A percentile compares a stretch with the other conserved stretches of the same genome.
phyloP scores from a whole-genome alignment of 2,329 filamentous ascomycete genomes.

The Thermoascus crustaceus region DNA sequence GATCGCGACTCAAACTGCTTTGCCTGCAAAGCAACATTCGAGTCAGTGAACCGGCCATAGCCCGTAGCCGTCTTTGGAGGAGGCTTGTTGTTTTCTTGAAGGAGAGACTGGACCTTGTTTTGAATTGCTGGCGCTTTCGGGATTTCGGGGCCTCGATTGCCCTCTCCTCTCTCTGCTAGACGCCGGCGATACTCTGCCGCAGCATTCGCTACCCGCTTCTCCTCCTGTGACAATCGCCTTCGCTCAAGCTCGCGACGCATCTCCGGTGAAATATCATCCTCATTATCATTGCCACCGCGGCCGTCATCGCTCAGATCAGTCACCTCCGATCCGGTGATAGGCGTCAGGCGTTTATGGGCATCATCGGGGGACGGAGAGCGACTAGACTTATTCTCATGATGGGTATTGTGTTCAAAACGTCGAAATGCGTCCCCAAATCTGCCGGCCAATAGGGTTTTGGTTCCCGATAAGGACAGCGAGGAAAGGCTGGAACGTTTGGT shows the following conservation, averaged over 20 bases:
- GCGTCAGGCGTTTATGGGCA: conserved; percentile 47
- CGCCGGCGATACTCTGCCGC: conserved; percentile 79
- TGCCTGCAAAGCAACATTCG: conserved; percentile 30
- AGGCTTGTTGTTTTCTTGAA: conserved; percentile 64
- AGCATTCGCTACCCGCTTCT: conserved; percentile 78
- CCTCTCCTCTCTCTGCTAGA: conserved; percentile 54
- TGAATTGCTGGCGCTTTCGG: conserved; percentile 76
- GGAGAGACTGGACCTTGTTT: conserved; percentile 75
- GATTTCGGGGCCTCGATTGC: conserved; percentile 44
- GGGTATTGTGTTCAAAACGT: conserved; percentile 62
- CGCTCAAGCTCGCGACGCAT: conserved; percentile 85
- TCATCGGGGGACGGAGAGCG: conserved; percentile 36
- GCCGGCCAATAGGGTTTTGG: conserved; percentile 75
- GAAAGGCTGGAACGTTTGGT: conserved; percentile 66
- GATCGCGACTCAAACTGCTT: conserved; percentile 24
- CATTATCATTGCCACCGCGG: conserved; percentile 57
- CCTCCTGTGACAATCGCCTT: conserved; percentile 71
- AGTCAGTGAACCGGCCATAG: conserved; percentile 77
- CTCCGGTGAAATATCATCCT: conserved; percentile 71
- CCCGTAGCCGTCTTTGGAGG: conserved; percentile 69
- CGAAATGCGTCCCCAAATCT: conserved; percentile 93
- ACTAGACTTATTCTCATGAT: conserved; percentile 20
- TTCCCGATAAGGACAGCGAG: conserved; percentile 59
- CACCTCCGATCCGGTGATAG: conserved; percentile 68
- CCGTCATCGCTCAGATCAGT: conserved; percentile 62